These are phyloP conservation scores for Penicillium lividum DNA, from an alignment of 495 filamentous ascomycete genomes.

Conservation along the genomic window DNA sequence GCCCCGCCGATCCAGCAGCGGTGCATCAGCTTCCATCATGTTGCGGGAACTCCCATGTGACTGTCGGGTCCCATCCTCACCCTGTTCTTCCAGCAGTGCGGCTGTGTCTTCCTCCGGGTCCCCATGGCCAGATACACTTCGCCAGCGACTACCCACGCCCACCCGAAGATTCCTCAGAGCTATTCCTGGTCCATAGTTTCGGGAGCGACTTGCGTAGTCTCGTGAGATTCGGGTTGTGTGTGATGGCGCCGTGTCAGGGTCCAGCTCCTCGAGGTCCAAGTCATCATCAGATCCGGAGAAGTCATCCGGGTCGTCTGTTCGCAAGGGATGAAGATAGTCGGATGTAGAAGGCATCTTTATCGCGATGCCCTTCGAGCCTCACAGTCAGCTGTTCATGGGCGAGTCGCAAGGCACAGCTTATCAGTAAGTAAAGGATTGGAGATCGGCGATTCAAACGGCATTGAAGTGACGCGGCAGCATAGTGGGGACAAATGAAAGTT, in stretches of 20 bases:
- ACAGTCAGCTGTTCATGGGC: conserved; percentile 11
- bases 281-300: conserved; percentile 49
- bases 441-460: conserved; percentile 20
- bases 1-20: conserved; percentile 53
- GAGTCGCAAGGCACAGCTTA: conserved; percentile 8
- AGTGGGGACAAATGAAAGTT: conserved; percentile 10
- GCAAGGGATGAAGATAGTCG: conserved; percentile 42
- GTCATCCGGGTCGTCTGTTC: conserved; percentile 33
- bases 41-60: conserved; percentile 54
- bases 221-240: conserved; percentile 41
- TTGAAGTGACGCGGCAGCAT: conserved; percentile 24
- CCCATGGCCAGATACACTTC: conserved; percentile 44
- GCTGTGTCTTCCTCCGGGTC: conserved; percentile 57
- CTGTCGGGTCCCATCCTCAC: conserved; percentile 39
- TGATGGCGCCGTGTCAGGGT: conserved; percentile 51
- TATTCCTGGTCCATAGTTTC: conserved; percentile 59
- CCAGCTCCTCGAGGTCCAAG: conserved; percentile 72
- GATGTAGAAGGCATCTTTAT: conserved; percentile 40
- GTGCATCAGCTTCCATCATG: conserved; percentile 62
- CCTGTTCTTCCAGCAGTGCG: conserved; percentile 54
- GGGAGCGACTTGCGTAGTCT: conserved; percentile 40
- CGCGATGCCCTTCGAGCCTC: background rate
- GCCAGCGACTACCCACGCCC: conserved; percentile 64
- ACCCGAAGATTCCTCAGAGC: conserved; percentile 71
- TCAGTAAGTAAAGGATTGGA: conserved; percentile 23